Conservation (phyloP, 2,329 filamentous ascomycete species). For the Botrytis aclada region DNA sequence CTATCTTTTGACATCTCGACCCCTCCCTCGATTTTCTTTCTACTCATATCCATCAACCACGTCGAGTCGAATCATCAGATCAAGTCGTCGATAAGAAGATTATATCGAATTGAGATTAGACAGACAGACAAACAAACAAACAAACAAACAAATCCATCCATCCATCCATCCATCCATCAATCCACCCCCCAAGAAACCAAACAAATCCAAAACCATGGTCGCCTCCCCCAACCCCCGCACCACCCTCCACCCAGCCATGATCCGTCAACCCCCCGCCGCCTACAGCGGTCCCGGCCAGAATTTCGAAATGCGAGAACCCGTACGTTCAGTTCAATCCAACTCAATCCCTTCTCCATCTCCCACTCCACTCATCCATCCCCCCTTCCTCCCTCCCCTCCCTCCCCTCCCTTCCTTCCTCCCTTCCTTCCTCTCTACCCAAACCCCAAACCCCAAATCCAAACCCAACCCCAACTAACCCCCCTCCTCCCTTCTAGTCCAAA, state of each 20-base stretch:
- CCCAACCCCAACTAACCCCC: not conserved
- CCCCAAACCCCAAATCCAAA: not conserved
- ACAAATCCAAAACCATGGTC: not conserved
- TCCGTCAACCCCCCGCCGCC: conserved; percentile 14
- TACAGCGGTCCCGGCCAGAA: not conserved
- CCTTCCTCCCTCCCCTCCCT: not conserved
- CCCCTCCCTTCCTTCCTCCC: not conserved
- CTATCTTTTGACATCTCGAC: not conserved
- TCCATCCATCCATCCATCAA: not conserved
- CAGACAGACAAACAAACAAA: too few relatives aligned
- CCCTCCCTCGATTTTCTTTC: not conserved
- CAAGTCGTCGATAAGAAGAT: not conserved
- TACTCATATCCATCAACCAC: not conserved
- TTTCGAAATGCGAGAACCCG: conserved; percentile 5
- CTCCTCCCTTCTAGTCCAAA: not conserved
- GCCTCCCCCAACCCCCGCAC: conserved; percentile 9
- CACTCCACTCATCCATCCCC: not conserved
- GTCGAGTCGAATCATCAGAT: not conserved
- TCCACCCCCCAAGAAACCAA: not conserved
- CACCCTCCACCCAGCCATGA: conserved; percentile 15
- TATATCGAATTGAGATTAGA: not conserved
- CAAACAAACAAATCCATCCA: not conserved
- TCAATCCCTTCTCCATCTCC: not conserved
- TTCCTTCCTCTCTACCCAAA: not conserved
- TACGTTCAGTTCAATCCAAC: not conserved